Conservation (phyloP, 495 filamentous ascomycete species). For the Xanthoparmelia taractica region DNA sequence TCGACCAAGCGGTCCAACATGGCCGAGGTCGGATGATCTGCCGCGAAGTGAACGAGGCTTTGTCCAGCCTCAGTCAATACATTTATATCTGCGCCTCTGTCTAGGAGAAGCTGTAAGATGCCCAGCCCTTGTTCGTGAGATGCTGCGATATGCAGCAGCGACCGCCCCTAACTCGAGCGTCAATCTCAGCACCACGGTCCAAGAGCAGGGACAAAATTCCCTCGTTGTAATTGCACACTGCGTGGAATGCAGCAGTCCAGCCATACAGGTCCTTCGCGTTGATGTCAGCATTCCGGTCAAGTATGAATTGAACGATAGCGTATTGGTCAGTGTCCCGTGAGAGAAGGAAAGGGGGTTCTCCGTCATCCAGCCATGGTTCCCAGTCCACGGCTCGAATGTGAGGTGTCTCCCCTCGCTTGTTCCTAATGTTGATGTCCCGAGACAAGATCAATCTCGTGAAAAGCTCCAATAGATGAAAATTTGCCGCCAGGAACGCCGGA, state of each 20-base stretch:
- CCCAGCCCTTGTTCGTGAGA: background rate
- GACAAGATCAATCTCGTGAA: background rate
- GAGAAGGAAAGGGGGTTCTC: background rate
- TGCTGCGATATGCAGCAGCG: constrained; percentile 29
- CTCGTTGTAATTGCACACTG: background rate
- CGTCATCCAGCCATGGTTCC: background rate
- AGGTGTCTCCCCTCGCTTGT: constrained; percentile 31
- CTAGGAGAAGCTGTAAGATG: background rate
- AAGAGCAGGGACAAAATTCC: background rate
- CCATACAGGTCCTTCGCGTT: background rate
- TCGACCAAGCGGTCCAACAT: background rate
- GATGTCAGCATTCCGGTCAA: background rate
- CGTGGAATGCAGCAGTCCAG: background rate
- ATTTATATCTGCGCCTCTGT: background rate
- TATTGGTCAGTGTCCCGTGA: background rate
- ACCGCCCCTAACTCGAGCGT: constrained; percentile 30
- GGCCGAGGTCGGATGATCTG: background rate
- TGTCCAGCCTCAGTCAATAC: background rate
- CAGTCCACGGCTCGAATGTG: background rate
- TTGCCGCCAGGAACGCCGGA: background rate
- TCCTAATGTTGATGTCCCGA: constrained; percentile 34
- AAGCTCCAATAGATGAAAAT: background rate
- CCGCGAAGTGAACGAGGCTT: constrained; percentile 3
- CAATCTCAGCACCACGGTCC: constrained; percentile 27
- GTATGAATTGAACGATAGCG: background rate